phyloP scores from a whole-genome alignment of 176 grass and related monocot genomes.

The Cocos nucifera region DNA sequence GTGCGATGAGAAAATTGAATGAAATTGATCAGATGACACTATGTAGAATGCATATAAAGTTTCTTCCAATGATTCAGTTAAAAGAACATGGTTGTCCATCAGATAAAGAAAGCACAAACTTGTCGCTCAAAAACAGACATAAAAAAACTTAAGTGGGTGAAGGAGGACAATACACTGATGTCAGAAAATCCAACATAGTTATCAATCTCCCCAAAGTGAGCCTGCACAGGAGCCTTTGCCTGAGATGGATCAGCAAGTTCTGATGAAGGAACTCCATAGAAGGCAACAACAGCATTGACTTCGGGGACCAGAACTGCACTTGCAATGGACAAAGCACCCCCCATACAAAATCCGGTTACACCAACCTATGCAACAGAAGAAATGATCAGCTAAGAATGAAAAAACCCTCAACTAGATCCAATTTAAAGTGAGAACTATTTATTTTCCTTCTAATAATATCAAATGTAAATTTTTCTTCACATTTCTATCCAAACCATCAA shows the following conservation, averaged over 20 bases:
- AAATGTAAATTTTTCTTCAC: too few species aligned
- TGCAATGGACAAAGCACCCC: slow-evolving; percentile 88
- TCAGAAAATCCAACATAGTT: slow-evolving; percentile 74
- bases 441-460: too few species aligned
- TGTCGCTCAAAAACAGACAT: background rate
- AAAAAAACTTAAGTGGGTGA: background rate
- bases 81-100: too few species aligned
- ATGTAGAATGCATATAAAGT: too few species aligned
- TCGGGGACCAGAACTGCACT: slow-evolving; percentile 80
- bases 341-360: slow-evolving; percentile 92
- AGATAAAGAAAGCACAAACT: too few species aligned
- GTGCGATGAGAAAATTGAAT: too few species aligned
- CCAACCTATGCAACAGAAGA: slow-evolving; percentile 41
- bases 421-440: too few species aligned
- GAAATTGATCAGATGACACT: too few species aligned
- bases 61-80: too few species aligned
- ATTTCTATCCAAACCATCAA: too few species aligned
- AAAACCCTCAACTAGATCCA: too few species aligned
- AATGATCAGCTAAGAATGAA: too few species aligned
- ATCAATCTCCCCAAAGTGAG: slow-evolving; percentile 84
- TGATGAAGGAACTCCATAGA: slow-evolving; percentile 68
- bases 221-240: slow-evolving; percentile 84
- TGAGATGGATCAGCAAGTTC: slow-evolving; percentile 74
- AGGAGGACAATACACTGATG: slow-evolving; percentile 47
- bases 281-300: slow-evolving; percentile 87